Evolutionary conservation across 805 yeast species (phyloP).

Genomic region (Yarrowia alimentaria): DNA sequence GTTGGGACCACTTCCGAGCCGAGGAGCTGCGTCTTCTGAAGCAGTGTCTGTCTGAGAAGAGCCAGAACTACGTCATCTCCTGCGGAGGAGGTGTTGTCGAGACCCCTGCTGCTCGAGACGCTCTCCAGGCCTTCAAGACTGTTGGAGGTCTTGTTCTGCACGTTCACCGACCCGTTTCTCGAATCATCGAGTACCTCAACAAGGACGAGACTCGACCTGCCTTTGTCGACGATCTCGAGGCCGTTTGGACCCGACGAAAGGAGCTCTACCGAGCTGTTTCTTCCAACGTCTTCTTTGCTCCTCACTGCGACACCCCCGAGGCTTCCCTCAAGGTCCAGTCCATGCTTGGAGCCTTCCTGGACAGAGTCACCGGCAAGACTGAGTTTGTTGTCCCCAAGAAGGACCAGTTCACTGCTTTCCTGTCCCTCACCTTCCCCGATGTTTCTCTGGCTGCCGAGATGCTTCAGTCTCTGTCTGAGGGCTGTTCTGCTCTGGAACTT

Average conservation of each 20-base stretch:
- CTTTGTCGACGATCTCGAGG: constrained; percentile 62
- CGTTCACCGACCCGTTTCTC: constrained; percentile 80
- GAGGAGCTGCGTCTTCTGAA: constrained; percentile 60
- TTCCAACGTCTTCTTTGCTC: constrained; percentile 71
- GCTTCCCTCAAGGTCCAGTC: constrained; percentile 58
- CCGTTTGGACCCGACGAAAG: constrained; percentile 83
- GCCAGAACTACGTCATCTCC: constrained; percentile 66
- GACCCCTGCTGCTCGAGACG: constrained; percentile 59
- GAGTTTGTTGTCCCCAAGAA: constrained; percentile 44
- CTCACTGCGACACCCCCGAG: constrained; percentile 57
- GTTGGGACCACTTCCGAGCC: constrained; percentile 87
- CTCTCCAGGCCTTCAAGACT: constrained; percentile 54
- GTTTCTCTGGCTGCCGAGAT: constrained; percentile 46
- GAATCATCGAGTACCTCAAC: constrained; percentile 71
- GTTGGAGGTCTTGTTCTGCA: constrained; percentile 82
- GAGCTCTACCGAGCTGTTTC: constrained; percentile 77
- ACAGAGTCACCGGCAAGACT: constrained; percentile 58
- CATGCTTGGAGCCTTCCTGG: constrained; percentile 58
- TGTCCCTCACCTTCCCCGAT: constrained; percentile 69
- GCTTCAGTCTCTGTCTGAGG: constrained; percentile 57
- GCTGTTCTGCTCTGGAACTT: constrained; percentile 79
- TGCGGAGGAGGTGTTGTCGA: constrained; percentile 98
- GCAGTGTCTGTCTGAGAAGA: constrained; percentile 46
- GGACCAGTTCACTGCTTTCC: constrained; percentile 54
- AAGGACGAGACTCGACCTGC: constrained; percentile 87